Percentiles rank a stretch among this genome's conserved stretches.
phyloP scores from a whole-genome alignment of 2,329 filamentous ascomycete species.

The Magnaporthiopsis incrustans region DNA sequence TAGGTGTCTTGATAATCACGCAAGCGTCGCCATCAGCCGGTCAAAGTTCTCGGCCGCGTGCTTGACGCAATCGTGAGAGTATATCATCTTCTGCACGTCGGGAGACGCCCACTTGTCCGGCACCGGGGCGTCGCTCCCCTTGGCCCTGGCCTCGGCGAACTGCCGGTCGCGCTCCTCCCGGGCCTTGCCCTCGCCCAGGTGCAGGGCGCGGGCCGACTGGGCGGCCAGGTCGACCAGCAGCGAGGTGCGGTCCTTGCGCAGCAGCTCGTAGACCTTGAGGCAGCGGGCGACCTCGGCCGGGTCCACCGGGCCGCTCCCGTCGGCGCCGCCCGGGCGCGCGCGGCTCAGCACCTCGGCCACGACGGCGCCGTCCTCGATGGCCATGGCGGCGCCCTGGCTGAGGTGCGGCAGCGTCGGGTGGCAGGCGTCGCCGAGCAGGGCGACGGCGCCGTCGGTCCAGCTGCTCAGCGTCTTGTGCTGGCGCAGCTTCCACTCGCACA shows the following conservation, averaged over 20 bases:
- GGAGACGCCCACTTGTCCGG: slow-evolving; percentile 66
- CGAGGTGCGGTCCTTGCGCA: slow-evolving; percentile 47
- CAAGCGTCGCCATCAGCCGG: slow-evolving; percentile 30
- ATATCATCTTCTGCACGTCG: slow-evolving; percentile 59
- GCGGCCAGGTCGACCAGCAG: slow-evolving; percentile 46
- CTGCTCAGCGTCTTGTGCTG: slow-evolving; percentile 47
- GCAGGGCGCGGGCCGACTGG: slow-evolving; percentile 43
- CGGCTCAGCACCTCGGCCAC: slow-evolving; percentile 44
- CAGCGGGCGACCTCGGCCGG: slow-evolving; percentile 36
- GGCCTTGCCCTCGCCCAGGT: slow-evolving; percentile 49
- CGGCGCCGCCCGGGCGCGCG: slow-evolving; percentile 19
- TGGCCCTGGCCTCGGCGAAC: slow-evolving; percentile 42
- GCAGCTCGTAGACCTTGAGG: slow-evolving; percentile 45
- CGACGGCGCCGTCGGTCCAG: slow-evolving; percentile 50
- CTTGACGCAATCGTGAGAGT: slow-evolving; percentile 53
- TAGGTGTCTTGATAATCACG: background rate
- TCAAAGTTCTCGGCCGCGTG: slow-evolving; percentile 46
- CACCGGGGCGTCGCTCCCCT: slow-evolving; percentile 32
- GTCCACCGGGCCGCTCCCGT: slow-evolving; percentile 17
- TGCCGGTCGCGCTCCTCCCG: slow-evolving; percentile 50
- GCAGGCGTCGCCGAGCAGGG: slow-evolving; percentile 56
- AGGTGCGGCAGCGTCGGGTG: slow-evolving; percentile 62
- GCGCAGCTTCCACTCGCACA: slow-evolving; percentile 58
- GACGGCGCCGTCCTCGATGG: slow-evolving; percentile 58
- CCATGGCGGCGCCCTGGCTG: slow-evolving; percentile 60